Evolutionary conservation across 1,284 basidiomycete genomes (phyloP).

Genomic region (Phaffia rhodozyma): DNA sequence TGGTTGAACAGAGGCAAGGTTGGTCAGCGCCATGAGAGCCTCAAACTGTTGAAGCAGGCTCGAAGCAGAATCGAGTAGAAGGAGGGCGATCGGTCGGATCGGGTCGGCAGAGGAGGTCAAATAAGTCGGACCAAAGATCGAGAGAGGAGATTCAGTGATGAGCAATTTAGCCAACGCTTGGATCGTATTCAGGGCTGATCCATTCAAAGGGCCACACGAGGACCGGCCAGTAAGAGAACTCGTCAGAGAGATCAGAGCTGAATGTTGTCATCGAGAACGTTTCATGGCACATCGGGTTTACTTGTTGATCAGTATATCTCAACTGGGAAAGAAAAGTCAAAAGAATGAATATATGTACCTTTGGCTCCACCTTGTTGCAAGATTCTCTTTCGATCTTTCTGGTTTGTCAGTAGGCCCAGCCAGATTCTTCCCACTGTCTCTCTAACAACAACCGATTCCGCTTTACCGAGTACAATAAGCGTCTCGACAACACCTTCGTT

Average conservation of each 20-base stretch:
- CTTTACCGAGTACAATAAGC: conserved; percentile 46
- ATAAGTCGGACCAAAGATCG: conserved; percentile 70
- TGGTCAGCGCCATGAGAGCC: conserved; percentile 87
- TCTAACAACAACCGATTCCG: conserved; percentile 37
- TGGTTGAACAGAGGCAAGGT: conserved; percentile 67
- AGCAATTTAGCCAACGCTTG: conserved; percentile 87
- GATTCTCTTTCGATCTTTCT: conserved; percentile 60
- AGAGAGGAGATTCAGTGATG: conserved; percentile 77
- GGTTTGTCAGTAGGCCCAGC: conserved; percentile 62
- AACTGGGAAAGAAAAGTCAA: conserved; percentile 34
- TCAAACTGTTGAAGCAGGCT: conserved; percentile 78
- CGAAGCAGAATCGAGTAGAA: conserved; percentile 56
- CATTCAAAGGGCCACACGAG: conserved; percentile 8
- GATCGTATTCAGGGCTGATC: conserved; percentile 51
- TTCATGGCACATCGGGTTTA: conserved; percentile 20
- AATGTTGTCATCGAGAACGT: conserved; percentile 2
- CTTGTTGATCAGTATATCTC: conserved; percentile 11
- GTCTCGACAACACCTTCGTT: conserved; percentile 51
- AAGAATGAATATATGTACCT: conserved; percentile 41
- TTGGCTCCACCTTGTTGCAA: conserved; percentile 74
- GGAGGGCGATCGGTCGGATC: conserved; percentile 58
- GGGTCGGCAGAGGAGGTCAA: conserved; percentile 63
- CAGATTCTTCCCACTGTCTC: conserved; percentile 43
- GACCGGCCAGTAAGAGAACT: neutral
- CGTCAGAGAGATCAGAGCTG: neutral